phyloP scores from a whole-genome alignment of 2,329 filamentous ascomycete species.

The Thermothelomyces thermophilus region DNA sequence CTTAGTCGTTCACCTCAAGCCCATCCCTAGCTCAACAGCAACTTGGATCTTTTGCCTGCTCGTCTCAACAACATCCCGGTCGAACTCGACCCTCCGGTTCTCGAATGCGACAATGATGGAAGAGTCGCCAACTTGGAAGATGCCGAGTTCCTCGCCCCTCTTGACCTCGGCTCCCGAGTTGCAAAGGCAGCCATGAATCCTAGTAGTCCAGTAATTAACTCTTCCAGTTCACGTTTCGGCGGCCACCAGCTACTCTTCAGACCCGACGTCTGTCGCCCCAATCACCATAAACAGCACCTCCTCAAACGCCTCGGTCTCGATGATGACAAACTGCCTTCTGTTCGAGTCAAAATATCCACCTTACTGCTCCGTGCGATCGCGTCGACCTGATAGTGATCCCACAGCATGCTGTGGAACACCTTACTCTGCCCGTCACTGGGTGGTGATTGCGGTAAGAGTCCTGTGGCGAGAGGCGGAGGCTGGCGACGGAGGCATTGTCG shows the following conservation, averaged over 20 bases:
- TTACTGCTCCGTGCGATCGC: no score
- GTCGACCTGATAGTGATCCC: no score
- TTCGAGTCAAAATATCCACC: no score
- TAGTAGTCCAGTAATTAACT: no score
- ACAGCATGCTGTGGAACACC: no score
- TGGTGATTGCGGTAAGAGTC: no score
- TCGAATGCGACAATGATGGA: conserved; percentile 4
- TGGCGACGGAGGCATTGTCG: conserved; percentile 32
- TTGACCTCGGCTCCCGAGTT: neutral
- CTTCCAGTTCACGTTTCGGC: no score
- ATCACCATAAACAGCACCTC: no score
- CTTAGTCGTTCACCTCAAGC: neutral
- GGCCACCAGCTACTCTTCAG: conserved; percentile 30
- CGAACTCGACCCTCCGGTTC: neutral
- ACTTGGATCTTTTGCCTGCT: conserved; percentile 2
- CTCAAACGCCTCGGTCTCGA: no score
- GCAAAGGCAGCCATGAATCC: neutral
- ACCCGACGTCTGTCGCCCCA: conserved; percentile 29
- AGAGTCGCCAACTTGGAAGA: conserved; percentile 4
- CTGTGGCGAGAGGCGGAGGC: conserved; percentile 25
- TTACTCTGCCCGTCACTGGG: no score
- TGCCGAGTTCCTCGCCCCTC: conserved; percentile 2
- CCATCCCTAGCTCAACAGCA: conserved; percentile 2
- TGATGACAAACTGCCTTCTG: no score
- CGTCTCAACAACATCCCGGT: conserved; percentile 1